A percentile compares a stretch with the other conserved stretches of the same genome.
Evolutionary conservation across 768 basidiomycete species (phyloP).

Genomic region (Russula virescens): DNA sequence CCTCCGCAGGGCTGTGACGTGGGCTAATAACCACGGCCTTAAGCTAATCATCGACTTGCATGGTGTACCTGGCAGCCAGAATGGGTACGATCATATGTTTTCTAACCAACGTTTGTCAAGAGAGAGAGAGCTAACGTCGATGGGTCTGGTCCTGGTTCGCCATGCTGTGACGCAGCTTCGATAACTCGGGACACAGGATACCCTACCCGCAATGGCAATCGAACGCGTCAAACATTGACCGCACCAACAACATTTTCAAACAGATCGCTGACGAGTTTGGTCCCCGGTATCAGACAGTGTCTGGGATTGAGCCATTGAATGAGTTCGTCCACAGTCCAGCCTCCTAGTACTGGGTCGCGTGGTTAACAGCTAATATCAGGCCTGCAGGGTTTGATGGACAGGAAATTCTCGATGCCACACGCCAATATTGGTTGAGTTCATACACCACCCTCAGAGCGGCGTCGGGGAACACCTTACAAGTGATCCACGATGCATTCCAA

Average conservation of each 20-base stretch:
- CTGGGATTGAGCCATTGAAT: slow-evolving; percentile 69
- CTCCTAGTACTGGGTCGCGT: no score
- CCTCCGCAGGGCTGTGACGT: slow-evolving; percentile 57
- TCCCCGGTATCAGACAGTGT: slow-evolving; percentile 48
- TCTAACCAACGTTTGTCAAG: neutral
- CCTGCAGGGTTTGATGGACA: slow-evolving; percentile 62
- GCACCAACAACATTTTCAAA: slow-evolving; percentile 62
- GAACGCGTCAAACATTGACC: slow-evolving; percentile 55
- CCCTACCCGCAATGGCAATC: slow-evolving; percentile 66
- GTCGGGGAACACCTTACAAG: slow-evolving; percentile 54
- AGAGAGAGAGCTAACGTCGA: neutral
- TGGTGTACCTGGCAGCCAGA: slow-evolving; percentile 80
- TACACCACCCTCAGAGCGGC: slow-evolving; percentile 62
- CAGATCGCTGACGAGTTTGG: slow-evolving; percentile 56
- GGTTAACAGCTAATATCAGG: slow-evolving; percentile 33
- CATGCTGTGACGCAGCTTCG: slow-evolving; percentile 45
- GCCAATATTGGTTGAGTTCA: slow-evolving; percentile 66
- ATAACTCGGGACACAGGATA: slow-evolving; percentile 71
- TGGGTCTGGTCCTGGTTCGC: no score
- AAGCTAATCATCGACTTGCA: slow-evolving; percentile 73
- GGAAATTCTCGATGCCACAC: slow-evolving; percentile 43
- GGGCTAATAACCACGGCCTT: slow-evolving; percentile 64
- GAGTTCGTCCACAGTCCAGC: slow-evolving; percentile 43
- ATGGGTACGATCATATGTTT: slow-evolving; percentile 45
- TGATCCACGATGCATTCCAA: slow-evolving; percentile 80